Evolutionary conservation across 2,329 filamentous ascomycete genomes (phyloP).

Genomic region (Sporothrix pseudoabietina): DNA sequence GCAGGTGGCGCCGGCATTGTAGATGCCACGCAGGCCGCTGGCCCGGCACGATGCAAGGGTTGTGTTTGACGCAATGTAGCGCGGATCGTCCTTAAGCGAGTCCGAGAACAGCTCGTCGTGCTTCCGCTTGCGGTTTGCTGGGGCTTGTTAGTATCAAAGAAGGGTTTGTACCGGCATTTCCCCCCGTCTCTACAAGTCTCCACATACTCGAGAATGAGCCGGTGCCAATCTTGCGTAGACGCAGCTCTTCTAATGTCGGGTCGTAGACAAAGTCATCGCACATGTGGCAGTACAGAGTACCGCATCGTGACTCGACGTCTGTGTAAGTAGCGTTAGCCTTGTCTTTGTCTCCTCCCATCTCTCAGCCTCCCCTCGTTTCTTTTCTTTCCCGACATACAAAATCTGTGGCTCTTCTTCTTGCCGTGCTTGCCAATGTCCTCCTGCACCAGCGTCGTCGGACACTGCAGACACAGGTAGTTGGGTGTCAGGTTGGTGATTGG

Average conservation of each 20-base stretch:
- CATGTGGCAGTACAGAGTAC: conserved; percentile 76
- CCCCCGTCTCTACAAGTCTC: neutral
- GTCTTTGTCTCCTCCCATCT: neutral
- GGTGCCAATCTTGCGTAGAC: conserved; percentile 68
- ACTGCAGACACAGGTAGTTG: conserved; percentile 74
- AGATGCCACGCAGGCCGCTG: conserved; percentile 85
- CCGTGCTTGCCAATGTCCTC: conserved; percentile 69
- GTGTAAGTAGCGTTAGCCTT: conserved; percentile 22
- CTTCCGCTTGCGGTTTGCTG: conserved; percentile 69
- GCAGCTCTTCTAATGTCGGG: conserved; percentile 73
- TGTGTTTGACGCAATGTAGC: conserved; percentile 77
- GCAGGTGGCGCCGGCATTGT: conserved; percentile 97
- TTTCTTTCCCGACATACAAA: conserved; percentile 57
- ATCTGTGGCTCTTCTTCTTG: conserved; percentile 68
- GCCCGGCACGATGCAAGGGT: conserved; percentile 67
- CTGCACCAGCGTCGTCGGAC: conserved; percentile 67
- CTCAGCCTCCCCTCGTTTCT: neutral
- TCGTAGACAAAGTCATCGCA: conserved; percentile 85
- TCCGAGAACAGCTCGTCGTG: conserved; percentile 69
- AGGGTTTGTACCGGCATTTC: neutral
- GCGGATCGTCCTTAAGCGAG: conserved; percentile 68
- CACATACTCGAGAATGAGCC: conserved; percentile 65
- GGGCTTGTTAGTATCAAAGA: neutral
- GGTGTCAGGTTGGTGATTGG: conserved; percentile 64
- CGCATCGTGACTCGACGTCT: conserved; percentile 78